Evolutionary conservation across 1,284 basidiomycete genomes (phyloP).

Genomic region (Pseudozyma sp.): DNA sequence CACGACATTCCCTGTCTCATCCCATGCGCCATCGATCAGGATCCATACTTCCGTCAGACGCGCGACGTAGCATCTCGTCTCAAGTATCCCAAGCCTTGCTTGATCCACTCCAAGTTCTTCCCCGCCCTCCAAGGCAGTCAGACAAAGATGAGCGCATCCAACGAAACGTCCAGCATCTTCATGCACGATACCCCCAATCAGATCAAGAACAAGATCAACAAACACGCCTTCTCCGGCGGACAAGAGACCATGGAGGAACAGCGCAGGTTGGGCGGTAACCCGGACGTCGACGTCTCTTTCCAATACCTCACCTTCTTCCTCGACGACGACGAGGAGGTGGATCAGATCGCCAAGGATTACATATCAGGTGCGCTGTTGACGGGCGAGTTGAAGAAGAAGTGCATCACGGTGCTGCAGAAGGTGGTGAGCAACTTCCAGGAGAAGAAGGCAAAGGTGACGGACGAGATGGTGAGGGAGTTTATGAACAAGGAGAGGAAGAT

Average conservation of each 20-base stretch:
- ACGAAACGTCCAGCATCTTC: slow-evolving; percentile 88
- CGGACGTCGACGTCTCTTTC: slow-evolving; percentile 95
- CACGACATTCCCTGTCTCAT: slow-evolving; percentile 92
- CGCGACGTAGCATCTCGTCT: slow-evolving; percentile 92
- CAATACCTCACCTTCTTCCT: slow-evolving; percentile 98
- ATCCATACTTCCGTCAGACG: slow-evolving; percentile 92
- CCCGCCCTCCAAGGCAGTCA: slow-evolving; percentile 96
- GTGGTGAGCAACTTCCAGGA: slow-evolving; percentile 90
- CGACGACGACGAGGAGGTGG: slow-evolving; percentile 90
- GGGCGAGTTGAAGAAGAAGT: slow-evolving; percentile 90
- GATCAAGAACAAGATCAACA: slow-evolving; percentile 98
- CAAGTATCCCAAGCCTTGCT: slow-evolving; percentile 92
- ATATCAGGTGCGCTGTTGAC: slow-evolving; percentile 87
- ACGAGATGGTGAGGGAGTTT: slow-evolving; percentile 80
- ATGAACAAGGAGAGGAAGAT: slow-evolving; percentile 89
- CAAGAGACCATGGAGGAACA: slow-evolving; percentile 93
- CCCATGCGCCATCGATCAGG: slow-evolving; percentile 97
- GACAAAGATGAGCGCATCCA: slow-evolving; percentile 98
- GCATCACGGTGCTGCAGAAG: slow-evolving; percentile 84
- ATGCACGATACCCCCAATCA: slow-evolving; percentile 93
- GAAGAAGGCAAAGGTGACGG: slow-evolving; percentile 84
- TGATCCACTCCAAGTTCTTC: slow-evolving; percentile 97
- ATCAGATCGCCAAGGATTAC: slow-evolving; percentile 87
- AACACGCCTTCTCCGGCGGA: slow-evolving; percentile 71
- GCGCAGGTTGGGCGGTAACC: slow-evolving; percentile 85